phyloP scores from a whole-genome alignment of 106 monocot species.

The Amphibolis antarctica region DNA sequence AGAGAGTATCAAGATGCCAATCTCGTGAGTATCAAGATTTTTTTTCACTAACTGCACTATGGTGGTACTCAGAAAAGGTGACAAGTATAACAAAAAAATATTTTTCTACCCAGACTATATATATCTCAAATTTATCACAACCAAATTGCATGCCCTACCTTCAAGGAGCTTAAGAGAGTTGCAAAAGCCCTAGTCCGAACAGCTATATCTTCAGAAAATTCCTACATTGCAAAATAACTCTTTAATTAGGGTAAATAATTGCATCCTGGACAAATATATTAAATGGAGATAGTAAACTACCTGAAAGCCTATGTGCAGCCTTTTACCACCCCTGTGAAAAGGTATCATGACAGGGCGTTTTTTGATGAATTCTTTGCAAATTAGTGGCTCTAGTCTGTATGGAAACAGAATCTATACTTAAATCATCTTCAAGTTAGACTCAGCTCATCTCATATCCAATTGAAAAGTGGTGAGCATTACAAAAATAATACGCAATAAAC shows the following conservation, averaged over 20 bases:
- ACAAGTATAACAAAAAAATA: background rate
- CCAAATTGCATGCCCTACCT: conserved; percentile 21
- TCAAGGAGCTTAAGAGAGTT: conserved; percentile 41
- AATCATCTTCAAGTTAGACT: background rate
- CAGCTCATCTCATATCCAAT: background rate
- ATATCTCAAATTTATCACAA: too few relatives aligned
- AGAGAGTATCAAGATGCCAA: too few relatives aligned
- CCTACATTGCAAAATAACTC: conserved; percentile 31
- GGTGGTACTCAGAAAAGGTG: too few relatives aligned
- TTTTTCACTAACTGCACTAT: too few relatives aligned
- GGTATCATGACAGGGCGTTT: conserved; percentile 86
- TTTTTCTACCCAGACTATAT: too few relatives aligned
- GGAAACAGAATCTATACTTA: conserved; percentile 19
- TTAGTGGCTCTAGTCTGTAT: conserved; percentile 96
- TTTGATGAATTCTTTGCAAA: conserved; percentile 72
- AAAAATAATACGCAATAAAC: too few relatives aligned
- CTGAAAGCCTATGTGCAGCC: conserved; percentile 90
- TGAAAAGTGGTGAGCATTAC: too few relatives aligned
- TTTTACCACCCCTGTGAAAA: conserved; percentile 90
- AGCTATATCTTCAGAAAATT: conserved; percentile 65
- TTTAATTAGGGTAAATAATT: background rate
- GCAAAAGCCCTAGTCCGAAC: conserved; percentile 34
- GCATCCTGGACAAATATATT: background rate
- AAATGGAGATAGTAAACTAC: conserved; percentile 11
- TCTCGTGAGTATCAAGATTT: too few relatives aligned